Percentiles rank a stretch among this genome's conserved stretches.
These are phyloP conservation scores for Xylaria acuta DNA, from an alignment of 495 filamentous ascomycete genomes.

Conservation along the genomic window DNA sequence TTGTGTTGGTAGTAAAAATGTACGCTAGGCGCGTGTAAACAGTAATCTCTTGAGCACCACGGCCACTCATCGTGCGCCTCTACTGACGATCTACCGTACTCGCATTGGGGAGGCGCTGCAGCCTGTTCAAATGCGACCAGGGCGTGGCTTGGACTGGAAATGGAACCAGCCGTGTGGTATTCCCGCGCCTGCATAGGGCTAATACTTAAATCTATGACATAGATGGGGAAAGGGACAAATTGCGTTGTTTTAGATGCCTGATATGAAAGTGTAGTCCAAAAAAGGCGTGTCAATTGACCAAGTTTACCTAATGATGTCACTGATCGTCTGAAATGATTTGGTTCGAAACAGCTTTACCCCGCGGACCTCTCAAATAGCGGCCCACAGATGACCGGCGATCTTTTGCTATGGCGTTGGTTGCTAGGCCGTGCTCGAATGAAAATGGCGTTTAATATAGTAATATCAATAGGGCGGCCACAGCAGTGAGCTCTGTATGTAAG, in stretches of 20 bases:
- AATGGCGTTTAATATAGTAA: background rate
- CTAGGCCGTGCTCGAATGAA: background rate
- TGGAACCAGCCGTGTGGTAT: background rate
- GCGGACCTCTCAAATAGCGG: background rate
- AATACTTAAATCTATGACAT: background rate
- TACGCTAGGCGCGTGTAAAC: background rate
- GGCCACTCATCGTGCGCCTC: background rate
- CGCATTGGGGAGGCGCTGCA: background rate
- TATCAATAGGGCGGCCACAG: background rate
- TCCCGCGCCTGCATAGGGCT: background rate
- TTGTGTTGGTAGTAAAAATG: background rate
- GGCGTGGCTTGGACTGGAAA: background rate
- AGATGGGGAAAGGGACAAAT: background rate
- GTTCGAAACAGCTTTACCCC: background rate
- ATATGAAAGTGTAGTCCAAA: background rate
- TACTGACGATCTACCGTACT: background rate
- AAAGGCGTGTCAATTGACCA: background rate
- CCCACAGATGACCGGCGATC: conserved; percentile 16
- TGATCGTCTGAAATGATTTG: conserved; percentile 13
- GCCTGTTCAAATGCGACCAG: background rate
- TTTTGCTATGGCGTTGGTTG: background rate
- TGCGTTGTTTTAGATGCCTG: background rate
- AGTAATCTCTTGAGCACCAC: background rate
- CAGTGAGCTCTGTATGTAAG: background rate
- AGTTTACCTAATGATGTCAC: conserved; percentile 24